A percentile compares a stretch with the other conserved stretches of the same genome.
phyloP scores from a whole-genome alignment of 1,284 basidiomycete genomes.

The Pascua guehoae region DNA sequence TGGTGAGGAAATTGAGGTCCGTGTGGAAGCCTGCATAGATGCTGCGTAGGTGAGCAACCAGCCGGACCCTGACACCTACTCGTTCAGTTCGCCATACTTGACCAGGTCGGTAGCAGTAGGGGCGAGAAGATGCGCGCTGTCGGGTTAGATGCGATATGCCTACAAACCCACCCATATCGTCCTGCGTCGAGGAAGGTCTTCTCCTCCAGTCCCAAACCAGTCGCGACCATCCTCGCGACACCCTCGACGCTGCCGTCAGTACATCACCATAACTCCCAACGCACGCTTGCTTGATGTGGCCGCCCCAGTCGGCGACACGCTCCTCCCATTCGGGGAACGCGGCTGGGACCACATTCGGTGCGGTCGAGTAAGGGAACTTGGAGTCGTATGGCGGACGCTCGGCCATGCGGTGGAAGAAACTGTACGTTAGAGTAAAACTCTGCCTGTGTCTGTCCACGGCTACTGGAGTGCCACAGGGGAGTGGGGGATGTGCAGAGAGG shows the following conservation, averaged over 20 bases:
- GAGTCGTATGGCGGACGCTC: slow-evolving; percentile 71
- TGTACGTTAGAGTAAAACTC: slow-evolving; percentile 17
- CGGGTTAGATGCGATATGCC: neutral
- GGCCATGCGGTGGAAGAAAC: slow-evolving; percentile 85
- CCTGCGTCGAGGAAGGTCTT: slow-evolving; percentile 71
- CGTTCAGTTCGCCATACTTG: slow-evolving; percentile 65
- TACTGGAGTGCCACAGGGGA: no score
- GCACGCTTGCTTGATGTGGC: slow-evolving; percentile 76
- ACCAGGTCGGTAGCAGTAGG: slow-evolving; percentile 83
- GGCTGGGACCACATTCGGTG: slow-evolving; percentile 73
- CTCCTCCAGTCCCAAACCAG: slow-evolving; percentile 69
- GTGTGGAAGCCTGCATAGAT: slow-evolving; percentile 87
- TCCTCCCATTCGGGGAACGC: slow-evolving; percentile 61
- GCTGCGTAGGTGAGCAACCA: slow-evolving; percentile 49
- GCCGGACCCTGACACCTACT: slow-evolving; percentile 26
- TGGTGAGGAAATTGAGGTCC: slow-evolving; percentile 59
- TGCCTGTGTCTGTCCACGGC: no score
- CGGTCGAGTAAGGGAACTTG: slow-evolving; percentile 67
- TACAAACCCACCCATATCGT: slow-evolving; percentile 69
- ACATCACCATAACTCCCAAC: slow-evolving; percentile 34
- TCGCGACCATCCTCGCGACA: slow-evolving; percentile 74
- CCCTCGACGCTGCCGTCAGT: slow-evolving; percentile 62
- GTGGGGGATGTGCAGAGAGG: no score
- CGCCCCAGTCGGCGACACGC: slow-evolving; percentile 74
- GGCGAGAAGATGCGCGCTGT: slow-evolving; percentile 77